Percentiles rank a stretch among this genome's conserved stretches.
Evolutionary conservation across 495 filamentous ascomycete genomes (phyloP).

Genomic region (Diplogelasinospora grovesii): DNA sequence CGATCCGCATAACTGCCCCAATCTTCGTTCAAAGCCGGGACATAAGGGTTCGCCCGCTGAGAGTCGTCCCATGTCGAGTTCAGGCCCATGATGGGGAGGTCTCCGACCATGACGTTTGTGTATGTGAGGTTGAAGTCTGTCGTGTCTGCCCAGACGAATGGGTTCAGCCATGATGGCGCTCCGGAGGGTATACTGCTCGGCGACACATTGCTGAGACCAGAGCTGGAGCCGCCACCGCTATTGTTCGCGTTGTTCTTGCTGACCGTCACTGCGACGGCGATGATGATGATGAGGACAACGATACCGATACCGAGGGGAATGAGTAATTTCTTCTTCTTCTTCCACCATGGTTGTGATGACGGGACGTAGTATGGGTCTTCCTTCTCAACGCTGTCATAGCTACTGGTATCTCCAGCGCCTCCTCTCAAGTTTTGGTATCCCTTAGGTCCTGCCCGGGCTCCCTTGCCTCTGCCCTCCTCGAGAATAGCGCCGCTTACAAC

Average conservation of each 20-base stretch:
- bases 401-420: slow-evolving; percentile 25
- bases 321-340: slow-evolving; percentile 45
- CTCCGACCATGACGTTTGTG: slow-evolving; percentile 77
- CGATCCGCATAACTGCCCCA: slow-evolving; percentile 70
- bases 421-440: slow-evolving; percentile 30
- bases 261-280: slow-evolving; percentile 65
- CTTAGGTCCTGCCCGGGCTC: too few relatives aligned
- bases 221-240: slow-evolving; percentile 24
- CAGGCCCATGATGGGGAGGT: slow-evolving; percentile 83
- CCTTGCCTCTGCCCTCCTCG: slow-evolving; percentile 54
- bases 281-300: slow-evolving; percentile 61
- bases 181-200: slow-evolving; percentile 57
- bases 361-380: slow-evolving; percentile 19
- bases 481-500: slow-evolving; percentile 62
- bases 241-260: slow-evolving; percentile 52
- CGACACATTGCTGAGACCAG: slow-evolving; percentile 54
- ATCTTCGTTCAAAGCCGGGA: slow-evolving; percentile 65
- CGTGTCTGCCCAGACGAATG: slow-evolving; percentile 90
- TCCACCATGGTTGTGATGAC: slow-evolving; percentile 8
- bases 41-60: slow-evolving; percentile 65
- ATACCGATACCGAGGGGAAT: slow-evolving; percentile 46
- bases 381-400: slow-evolving; percentile 33
- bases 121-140: slow-evolving; percentile 92
- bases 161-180: slow-evolving; percentile 76
- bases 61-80: slow-evolving; percentile 84